Conservation (phyloP, 768 basidiomycete genomes). For the Pulveroboletus sp. region DNA sequence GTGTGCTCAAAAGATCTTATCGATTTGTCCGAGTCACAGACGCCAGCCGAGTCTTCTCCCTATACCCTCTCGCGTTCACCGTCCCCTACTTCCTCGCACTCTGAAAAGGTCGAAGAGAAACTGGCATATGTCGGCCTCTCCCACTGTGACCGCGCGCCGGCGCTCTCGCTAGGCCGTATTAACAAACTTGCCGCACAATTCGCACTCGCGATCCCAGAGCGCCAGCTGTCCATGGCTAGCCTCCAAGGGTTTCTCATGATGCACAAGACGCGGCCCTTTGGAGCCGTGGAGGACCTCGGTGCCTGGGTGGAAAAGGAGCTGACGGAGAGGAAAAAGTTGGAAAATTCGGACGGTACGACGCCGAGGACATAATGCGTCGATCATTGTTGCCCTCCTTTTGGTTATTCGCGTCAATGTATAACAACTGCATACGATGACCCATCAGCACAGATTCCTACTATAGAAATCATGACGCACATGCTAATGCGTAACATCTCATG, state of each 20-base stretch:
- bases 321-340: background rate
- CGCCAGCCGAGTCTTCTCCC: background rate
- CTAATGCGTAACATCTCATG: background rate
- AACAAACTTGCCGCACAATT: constrained; percentile 53
- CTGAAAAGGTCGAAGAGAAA: constrained; percentile 18
- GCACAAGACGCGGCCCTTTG: constrained; percentile 56
- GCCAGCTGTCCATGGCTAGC: constrained; percentile 40
- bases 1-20: constrained; percentile 11
- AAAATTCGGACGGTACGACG: background rate
- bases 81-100: background rate
- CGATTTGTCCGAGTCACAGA: constrained; percentile 11
- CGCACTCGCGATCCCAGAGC: constrained; percentile 47
- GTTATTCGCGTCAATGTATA: constrained; percentile 1
- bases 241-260: constrained; percentile 63
- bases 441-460: background rate
- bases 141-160: constrained; percentile 37
- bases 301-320: constrained; percentile 50
- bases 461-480: background rate
- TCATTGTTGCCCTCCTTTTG: background rate
- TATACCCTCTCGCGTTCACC: background rate
- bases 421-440: background rate
- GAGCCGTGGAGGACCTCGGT: constrained; percentile 45
- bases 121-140: constrained; percentile 12
- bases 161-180: constrained; percentile 39
- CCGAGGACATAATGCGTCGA: too few species aligned